Conservation (phyloP, 1,284 basidiomycete genomes). For the Malassezia japonica region DNA sequence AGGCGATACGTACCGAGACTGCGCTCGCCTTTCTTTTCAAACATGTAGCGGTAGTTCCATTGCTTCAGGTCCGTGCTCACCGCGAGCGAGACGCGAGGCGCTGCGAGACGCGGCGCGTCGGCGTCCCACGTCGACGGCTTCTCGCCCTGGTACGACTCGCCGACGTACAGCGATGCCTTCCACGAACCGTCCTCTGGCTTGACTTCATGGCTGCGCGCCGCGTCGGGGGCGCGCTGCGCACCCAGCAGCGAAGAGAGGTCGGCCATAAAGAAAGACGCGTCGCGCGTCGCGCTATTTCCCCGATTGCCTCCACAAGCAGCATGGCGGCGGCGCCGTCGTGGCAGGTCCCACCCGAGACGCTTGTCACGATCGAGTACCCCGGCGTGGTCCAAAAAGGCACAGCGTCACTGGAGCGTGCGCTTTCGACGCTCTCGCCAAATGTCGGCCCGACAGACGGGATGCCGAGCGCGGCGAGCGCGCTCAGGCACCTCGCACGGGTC, state of each 20-base stretch:
- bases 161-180: neutral
- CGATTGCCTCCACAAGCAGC: neutral
- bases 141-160: constrained; percentile 7
- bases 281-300: constrained; percentile 8
- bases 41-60: constrained; percentile 47
- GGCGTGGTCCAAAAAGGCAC: constrained; percentile 15
- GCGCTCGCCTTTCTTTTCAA: constrained; percentile 41
- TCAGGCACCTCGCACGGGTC: constrained; percentile 25
- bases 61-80: constrained; percentile 37
- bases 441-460: neutral
- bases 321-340: neutral
- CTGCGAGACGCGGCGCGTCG: neutral
- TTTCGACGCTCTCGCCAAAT: constrained; percentile 27
- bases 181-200: neutral
- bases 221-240: neutral
- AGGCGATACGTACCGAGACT: constrained; percentile 11
- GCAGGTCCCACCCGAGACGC: constrained; percentile 21
- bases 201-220: neutral
- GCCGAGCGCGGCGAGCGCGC: constrained; percentile 15
- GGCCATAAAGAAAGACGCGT: constrained; percentile 13
- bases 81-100: constrained; percentile 32
- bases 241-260: constrained; percentile 13
- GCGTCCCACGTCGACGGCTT: constrained; percentile 7
- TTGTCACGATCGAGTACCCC: constrained; percentile 39
- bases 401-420: constrained; percentile 25